Evolutionary conservation across 495 filamentous ascomycete species (phyloP).

Genomic region (Copromyces sp.): DNA sequence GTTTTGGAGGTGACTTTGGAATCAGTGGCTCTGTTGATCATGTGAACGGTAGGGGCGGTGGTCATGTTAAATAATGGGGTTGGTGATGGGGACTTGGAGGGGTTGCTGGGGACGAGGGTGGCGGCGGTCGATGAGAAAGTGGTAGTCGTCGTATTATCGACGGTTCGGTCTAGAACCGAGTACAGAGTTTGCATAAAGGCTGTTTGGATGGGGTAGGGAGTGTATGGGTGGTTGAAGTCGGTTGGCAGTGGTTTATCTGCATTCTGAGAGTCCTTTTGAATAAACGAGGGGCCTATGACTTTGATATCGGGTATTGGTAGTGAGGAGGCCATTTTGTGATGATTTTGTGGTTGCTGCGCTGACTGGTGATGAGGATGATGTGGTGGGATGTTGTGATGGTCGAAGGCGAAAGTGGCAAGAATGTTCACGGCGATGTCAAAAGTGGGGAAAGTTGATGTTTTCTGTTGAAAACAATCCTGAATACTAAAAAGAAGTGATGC

Average conservation of each 20-base stretch:
- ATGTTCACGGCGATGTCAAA: not conserved
- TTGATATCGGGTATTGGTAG: not conserved
- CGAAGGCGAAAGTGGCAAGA: not conserved
- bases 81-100: not conserved
- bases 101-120: not conserved
- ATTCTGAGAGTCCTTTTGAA: not conserved
- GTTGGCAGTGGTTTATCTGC: not conserved
- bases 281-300: not conserved
- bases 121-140: not conserved
- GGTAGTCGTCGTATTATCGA: not conserved
- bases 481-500: not conserved
- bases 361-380: not conserved
- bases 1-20: not conserved
- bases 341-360: not conserved
- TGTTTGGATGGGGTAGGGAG: constrained; percentile 82
- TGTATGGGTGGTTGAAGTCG: constrained; percentile 86
- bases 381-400: not conserved
- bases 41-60: not conserved
- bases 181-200: constrained; percentile 88
- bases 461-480: not conserved
- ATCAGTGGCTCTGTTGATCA: not conserved
- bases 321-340: not conserved
- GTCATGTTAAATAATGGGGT: not conserved
- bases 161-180: constrained; percentile 51
- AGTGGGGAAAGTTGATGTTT: not conserved